Percentiles rank a stretch among this genome's conserved stretches.
phyloP scores from a whole-genome alignment of 1,284 basidiomycete species.

The Trametes pubescens region DNA sequence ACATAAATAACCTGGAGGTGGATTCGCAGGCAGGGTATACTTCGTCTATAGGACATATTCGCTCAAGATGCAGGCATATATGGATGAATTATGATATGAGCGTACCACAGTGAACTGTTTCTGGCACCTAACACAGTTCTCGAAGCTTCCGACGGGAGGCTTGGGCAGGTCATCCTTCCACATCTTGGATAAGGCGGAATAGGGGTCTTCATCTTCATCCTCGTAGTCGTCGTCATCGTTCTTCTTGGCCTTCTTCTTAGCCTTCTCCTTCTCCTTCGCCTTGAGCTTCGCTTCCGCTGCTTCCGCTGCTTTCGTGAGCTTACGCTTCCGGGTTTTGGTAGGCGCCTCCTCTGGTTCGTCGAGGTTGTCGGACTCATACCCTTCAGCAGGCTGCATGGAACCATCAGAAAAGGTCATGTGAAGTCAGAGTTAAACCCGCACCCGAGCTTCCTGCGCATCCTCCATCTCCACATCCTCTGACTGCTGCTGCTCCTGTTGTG shows the following conservation, averaged over 20 bases:
- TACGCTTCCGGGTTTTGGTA: slow-evolving; percentile 54
- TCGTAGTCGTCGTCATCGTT: slow-evolving; percentile 55
- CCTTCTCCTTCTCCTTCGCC: slow-evolving; percentile 59
- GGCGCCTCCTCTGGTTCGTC: slow-evolving; percentile 62
- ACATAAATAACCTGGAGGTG: slow-evolving; percentile 81
- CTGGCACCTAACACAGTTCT: slow-evolving; percentile 83
- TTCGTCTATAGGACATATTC: slow-evolving; percentile 64
- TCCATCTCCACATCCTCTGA: slow-evolving; percentile 42
- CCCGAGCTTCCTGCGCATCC: slow-evolving; percentile 41
- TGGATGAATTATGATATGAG: slow-evolving; percentile 24
- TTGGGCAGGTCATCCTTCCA: slow-evolving; percentile 56
- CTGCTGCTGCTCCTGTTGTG: slow-evolving; percentile 22
- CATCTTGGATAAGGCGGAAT: slow-evolving; percentile 67
- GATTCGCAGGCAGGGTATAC: slow-evolving; percentile 79
- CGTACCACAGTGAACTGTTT: slow-evolving; percentile 91
- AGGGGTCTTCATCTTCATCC: slow-evolving; percentile 56
- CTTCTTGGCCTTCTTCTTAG: slow-evolving; percentile 55
- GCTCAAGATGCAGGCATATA: slow-evolving; percentile 1
- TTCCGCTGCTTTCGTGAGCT: slow-evolving; percentile 49
- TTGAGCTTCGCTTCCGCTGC: slow-evolving; percentile 49
- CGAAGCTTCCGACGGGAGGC: slow-evolving; percentile 82
- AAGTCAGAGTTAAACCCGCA: too few species aligned
- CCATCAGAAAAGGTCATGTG: background rate
- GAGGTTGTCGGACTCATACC: slow-evolving; percentile 77
- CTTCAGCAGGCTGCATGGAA: slow-evolving; percentile 49